Percentiles rank a stretch among this genome's conserved stretches.
These are phyloP conservation scores for Typha latifolia DNA, from an alignment of 176 grass and related monocot species.

Conservation along the genomic window DNA sequence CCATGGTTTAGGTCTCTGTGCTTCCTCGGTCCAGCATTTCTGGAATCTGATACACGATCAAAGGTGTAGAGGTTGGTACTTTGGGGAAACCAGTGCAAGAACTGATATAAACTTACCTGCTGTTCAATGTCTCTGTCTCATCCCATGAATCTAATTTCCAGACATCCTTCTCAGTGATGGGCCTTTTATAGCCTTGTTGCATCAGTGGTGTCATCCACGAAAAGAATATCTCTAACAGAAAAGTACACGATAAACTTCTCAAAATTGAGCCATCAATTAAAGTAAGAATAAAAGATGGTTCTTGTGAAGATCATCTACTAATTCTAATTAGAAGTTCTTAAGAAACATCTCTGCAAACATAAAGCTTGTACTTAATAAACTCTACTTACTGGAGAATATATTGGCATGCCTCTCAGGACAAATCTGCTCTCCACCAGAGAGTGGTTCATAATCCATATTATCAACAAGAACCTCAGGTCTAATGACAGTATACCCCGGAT, in stretches of 20 bases:
- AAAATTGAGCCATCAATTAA: too few relatives aligned
- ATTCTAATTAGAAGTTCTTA: neutral
- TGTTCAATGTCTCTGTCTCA: slow-evolving; percentile 79
- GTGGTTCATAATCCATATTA: slow-evolving; percentile 69
- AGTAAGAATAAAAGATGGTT: too few relatives aligned
- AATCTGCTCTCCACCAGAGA: slow-evolving; percentile 71
- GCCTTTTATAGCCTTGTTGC: slow-evolving; percentile 81
- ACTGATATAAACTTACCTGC: slow-evolving; percentile 46
- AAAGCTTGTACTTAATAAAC: slow-evolving; percentile 3
- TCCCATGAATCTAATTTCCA: slow-evolving; percentile 97
- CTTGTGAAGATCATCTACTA: neutral
- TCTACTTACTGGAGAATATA: slow-evolving; percentile 62
- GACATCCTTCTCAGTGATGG: slow-evolving; percentile 84
- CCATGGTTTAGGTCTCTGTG: slow-evolving; percentile 77
- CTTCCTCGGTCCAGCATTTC: slow-evolving; percentile 66
- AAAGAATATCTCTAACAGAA: slow-evolving; percentile 74
- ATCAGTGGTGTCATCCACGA: slow-evolving; percentile 97
- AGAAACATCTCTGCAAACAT: neutral
- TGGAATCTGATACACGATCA: slow-evolving; percentile 49
- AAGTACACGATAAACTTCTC: neutral
- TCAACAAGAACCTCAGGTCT: slow-evolving; percentile 46
- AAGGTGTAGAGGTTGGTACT: neutral
- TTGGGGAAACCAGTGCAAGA: slow-evolving; percentile 3
- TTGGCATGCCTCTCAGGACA: slow-evolving; percentile 69
- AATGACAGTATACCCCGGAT: slow-evolving; percentile 69